These are phyloP conservation scores for Paraphaeosphaeria sporulosa DNA, from an alignment of 2,329 filamentous ascomycete genomes.

Conservation along the genomic window DNA sequence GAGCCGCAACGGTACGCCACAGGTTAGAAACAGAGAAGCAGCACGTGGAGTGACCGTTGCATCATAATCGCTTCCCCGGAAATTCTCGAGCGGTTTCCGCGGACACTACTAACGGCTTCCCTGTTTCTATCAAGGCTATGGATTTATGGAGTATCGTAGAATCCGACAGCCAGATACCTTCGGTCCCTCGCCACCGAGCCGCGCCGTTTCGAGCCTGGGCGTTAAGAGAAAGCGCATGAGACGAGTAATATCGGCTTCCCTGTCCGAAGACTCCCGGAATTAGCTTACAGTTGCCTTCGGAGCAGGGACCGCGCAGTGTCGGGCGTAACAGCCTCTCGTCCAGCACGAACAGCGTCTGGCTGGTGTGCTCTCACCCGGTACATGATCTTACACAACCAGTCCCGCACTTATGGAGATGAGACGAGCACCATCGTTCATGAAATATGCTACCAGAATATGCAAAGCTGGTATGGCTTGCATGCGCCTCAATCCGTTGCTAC, in stretches of 20 bases:
- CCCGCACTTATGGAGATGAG: not conserved
- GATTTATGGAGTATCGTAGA: not conserved
- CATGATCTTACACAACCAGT: not conserved
- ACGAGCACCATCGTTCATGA: not conserved
- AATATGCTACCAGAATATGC: not conserved
- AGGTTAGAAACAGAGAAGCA: not conserved
- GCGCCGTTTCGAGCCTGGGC: not conserved
- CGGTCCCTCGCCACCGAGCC: not conserved
- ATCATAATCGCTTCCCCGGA: not conserved
- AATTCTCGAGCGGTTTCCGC: no score
- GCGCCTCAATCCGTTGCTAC: not conserved
- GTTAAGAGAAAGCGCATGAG: not conserved
- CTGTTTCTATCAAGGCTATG: not conserved
- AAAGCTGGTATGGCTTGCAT: not conserved
- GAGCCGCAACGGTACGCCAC: slow-evolving; percentile 6
- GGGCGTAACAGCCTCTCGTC: not conserved
- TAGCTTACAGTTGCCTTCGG: not conserved
- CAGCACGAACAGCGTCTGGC: not conserved
- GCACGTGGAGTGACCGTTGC: slow-evolving; percentile 2
- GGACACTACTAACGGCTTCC: not conserved
- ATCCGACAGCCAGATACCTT: not conserved
- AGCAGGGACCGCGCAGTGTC: not conserved
- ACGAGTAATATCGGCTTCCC: not conserved
- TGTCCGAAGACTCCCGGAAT: not conserved
- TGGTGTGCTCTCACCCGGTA: not conserved